These are phyloP conservation scores for Gossypium laxum DNA, from an alignment of 441 rosid species.

Conservation along the genomic window DNA sequence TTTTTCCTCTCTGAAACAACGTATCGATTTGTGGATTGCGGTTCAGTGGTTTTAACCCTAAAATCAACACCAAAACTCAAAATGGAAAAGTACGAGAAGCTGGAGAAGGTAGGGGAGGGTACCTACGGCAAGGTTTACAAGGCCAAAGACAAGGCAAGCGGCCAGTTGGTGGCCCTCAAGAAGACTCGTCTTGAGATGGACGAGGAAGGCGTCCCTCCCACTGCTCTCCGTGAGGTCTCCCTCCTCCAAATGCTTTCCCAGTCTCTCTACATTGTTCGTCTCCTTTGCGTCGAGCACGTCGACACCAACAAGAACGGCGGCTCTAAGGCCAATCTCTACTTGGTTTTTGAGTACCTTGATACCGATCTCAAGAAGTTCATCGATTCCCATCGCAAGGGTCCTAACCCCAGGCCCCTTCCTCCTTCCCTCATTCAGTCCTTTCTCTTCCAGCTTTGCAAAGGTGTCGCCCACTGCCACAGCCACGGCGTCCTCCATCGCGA, in stretches of 20 bases:
- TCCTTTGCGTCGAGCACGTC: constrained; percentile 81
- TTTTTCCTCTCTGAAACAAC: not conserved
- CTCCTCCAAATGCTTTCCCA: constrained; percentile 90
- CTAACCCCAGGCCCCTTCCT: constrained; percentile 58
- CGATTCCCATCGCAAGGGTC: constrained; percentile 64
- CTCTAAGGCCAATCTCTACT: constrained; percentile 60
- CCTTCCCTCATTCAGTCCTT: constrained; percentile 48
- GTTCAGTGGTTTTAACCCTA: not conserved
- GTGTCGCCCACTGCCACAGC: constrained; percentile 89
- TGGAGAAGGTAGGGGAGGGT: constrained; percentile 90
- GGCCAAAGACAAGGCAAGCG: constrained; percentile 67
- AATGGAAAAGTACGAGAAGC: constrained; percentile 91
- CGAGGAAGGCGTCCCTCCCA: constrained; percentile 91
- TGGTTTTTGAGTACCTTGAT: constrained; percentile 83
- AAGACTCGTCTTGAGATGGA: constrained; percentile 89
- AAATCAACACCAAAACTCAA: not conserved
- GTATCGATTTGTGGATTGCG: constrained; percentile 2
- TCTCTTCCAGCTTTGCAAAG: constrained; percentile 79
- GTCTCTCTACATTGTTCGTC: constrained; percentile 78
- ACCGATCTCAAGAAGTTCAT: constrained; percentile 88
- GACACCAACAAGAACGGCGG: constrained; percentile 23
- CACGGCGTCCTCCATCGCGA: constrained; percentile 95
- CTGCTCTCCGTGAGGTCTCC: constrained; percentile 89
- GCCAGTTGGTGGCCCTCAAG: constrained; percentile 75
- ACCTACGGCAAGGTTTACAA: constrained; percentile 93